Base-by-base conservation (phyloP, 257 asterid species). In the Fraxinus pennsylvanica region DNA sequence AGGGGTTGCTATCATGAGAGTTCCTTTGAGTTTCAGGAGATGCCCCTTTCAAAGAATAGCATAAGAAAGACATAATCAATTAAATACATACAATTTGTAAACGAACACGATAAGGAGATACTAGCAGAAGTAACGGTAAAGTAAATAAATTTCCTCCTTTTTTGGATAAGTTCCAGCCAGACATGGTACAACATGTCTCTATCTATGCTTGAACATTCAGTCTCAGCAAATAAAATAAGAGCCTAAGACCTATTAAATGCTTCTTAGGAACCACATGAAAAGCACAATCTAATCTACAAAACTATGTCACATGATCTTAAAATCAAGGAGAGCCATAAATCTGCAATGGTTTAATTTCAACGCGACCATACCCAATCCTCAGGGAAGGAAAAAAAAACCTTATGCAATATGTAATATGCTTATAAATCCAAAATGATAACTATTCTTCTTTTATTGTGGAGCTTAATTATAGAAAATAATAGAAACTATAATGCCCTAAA, bases 1-100 rank as follows among this genome's bases (percentile, higher is more conserved):
- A 71, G 97, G 94, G 30, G 90, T 90, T 61, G 98, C 99, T 82
- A 96, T 87, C 97, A 96, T 89, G 68, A 96, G 89, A 75, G 94
- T 93, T 74, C 96, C 96, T 87, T 96, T 93, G 66, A 96, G 94
- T 90, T 95, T 95, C 86, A 93, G 90, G 80, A 93, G 38, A 84
- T 95, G 99, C 54, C 99, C 99, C 99, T 95, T 76, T 80, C 78
- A 65, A 47, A 78, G 27, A 80, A 77, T 79, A 79, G 77, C 66
- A 66, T 2, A 74, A 78, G 38, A 79, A 74, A 74, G 75, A 76
- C 81, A 79, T 72, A 75, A 68, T 68, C 77, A 81, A 81, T 69
- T 29, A 80, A 79, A 61, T 68, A 70, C 71, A 68, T 71, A 73
- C 67, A 78, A 59, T 59, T 66, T 67, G 63, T 41, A 13, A 61